phyloP scores from a whole-genome alignment of 2,329 filamentous ascomycete genomes.

The Emydomyces testavorans region DNA sequence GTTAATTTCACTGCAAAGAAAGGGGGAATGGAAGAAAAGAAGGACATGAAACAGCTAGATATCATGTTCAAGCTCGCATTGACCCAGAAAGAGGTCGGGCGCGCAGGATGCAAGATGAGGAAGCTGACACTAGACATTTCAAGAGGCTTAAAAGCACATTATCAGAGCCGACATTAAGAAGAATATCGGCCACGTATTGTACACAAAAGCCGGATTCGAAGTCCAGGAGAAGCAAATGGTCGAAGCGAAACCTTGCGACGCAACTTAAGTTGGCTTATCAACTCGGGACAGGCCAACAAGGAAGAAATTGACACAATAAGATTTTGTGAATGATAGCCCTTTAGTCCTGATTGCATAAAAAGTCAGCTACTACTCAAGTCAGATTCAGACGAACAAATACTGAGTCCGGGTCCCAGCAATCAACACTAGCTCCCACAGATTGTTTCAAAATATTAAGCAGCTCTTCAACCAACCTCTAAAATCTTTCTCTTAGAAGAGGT shows the following conservation, averaged over 20 bases:
- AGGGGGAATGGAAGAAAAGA: no score
- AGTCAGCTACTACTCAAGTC: neutral
- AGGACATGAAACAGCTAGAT: neutral
- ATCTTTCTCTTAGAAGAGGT: slow-evolving; percentile 16
- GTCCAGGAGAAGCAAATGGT: neutral
- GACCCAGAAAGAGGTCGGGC: neutral
- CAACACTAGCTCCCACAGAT: neutral
- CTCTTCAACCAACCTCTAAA: slow-evolving; percentile 13
- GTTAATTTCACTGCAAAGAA: no score
- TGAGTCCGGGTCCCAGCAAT: neutral
- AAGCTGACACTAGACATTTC: neutral
- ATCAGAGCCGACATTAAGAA: neutral
- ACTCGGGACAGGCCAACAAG: neutral
- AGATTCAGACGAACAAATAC: neutral
- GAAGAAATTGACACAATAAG: neutral
- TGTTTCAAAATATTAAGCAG: neutral
- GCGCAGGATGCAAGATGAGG: no score
- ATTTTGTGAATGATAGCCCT: neutral
- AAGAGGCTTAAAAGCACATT: neutral
- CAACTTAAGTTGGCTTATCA: neutral
- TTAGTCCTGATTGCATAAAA: slow-evolving; percentile 1
- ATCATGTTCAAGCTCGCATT: neutral
- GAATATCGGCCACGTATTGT: neutral
- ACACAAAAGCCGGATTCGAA: neutral
- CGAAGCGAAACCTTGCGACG: neutral